Percentiles rank a stretch among this genome's conserved stretches.
phyloP scores from a whole-genome alignment of 2,329 filamentous ascomycete species.

The Cladophialophora chaetospira region DNA sequence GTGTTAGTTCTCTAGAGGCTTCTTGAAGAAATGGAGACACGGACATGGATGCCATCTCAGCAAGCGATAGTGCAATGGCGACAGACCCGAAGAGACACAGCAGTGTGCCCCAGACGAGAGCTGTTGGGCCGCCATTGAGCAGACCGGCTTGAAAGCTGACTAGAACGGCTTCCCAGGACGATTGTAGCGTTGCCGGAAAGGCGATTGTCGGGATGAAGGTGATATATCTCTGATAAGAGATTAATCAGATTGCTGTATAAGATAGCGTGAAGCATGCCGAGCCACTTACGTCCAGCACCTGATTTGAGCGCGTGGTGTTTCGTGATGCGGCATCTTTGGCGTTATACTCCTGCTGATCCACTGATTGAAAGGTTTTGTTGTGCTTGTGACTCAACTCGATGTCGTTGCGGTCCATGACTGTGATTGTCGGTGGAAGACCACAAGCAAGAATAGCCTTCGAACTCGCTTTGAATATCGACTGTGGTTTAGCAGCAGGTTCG shows the following conservation, averaged over 20 bases:
- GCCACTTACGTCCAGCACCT: neutral
- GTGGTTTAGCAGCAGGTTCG: too few relatives aligned
- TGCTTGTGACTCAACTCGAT: neutral
- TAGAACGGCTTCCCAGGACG: conserved; percentile 21
- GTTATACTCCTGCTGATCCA: neutral
- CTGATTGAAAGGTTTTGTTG: neutral
- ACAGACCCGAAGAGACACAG: conserved; percentile 35
- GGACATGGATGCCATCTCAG: conserved; percentile 45
- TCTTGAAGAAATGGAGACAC: neutral
- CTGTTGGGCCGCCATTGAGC: conserved; percentile 34
- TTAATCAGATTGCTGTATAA: neutral
- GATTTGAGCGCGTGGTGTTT: neutral
- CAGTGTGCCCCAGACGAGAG: conserved; percentile 35
- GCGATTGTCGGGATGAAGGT: conserved; percentile 18
- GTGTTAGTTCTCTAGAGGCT: neutral
- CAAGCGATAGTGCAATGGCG: conserved; percentile 39
- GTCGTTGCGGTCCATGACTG: neutral
- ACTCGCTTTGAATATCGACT: too few relatives aligned
- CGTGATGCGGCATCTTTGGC: neutral
- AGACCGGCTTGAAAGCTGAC: conserved; percentile 15
- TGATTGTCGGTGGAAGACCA: too few relatives aligned
- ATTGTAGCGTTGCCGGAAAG: conserved; percentile 18
- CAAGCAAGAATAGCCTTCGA: too few relatives aligned
- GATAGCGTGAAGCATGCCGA: neutral
- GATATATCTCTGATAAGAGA: conserved; percentile 17